Conservation (phyloP, 371 early-diverging fungal genomes). For the Pancytospora epiphaga region DNA sequence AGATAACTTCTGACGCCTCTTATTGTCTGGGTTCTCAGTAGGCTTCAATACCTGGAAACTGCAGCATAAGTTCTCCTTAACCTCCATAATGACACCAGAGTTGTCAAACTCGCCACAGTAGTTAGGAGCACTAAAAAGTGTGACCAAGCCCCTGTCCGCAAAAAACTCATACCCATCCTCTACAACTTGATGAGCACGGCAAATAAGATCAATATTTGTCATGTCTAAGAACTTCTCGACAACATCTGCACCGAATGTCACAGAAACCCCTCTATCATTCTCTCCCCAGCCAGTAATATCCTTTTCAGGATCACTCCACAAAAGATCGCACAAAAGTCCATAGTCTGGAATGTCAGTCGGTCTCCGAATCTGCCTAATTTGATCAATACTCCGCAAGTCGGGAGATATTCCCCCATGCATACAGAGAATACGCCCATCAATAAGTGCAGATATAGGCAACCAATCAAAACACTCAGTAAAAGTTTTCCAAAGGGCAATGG, state of each 20-base stretch:
- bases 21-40: slow-evolving; percentile 13
- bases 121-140: slow-evolving; percentile 85
- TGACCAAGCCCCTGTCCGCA: slow-evolving; percentile 77
- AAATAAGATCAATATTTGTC: slow-evolving; percentile 70
- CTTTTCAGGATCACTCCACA: slow-evolving; percentile 63
- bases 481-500: slow-evolving; percentile 81
- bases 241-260: slow-evolving; percentile 74
- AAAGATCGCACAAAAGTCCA: slow-evolving; percentile 67
- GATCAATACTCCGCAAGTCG: slow-evolving; percentile 70
- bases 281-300: slow-evolving; percentile 75
- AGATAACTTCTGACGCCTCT: slow-evolving; percentile 8
- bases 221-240: slow-evolving; percentile 73
- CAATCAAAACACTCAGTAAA: slow-evolving; percentile 94
- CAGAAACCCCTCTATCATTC: slow-evolving; percentile 81
- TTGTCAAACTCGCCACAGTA: slow-evolving; percentile 88
- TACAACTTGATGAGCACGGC: slow-evolving; percentile 91
- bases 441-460: slow-evolving; percentile 82
- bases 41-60: slow-evolving; percentile 67
- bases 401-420: slow-evolving; percentile 95
- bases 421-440: slow-evolving; percentile 81
- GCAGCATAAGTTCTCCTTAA: slow-evolving; percentile 82
- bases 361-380: slow-evolving; percentile 77
- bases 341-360: slow-evolving; percentile 87
- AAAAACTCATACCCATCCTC: slow-evolving; percentile 97
- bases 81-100: slow-evolving; percentile 90